These are phyloP conservation scores for Phaeosphaeriaceae sp. DNA, from an alignment of 2,329 filamentous ascomycete genomes.

Conservation along the genomic window DNA sequence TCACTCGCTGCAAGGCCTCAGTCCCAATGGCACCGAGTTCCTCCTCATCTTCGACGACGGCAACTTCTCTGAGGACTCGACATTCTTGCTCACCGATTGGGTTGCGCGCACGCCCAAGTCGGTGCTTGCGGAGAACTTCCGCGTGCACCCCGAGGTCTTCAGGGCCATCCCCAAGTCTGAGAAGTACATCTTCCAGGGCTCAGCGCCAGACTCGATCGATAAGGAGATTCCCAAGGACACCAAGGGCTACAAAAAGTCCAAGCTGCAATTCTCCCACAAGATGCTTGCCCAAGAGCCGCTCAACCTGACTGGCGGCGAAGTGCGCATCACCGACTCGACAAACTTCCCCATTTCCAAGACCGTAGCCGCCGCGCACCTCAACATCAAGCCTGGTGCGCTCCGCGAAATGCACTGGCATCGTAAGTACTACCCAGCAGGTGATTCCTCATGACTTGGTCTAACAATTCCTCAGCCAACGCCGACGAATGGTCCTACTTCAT, in stretches of 20 bases:
- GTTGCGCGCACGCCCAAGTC: conserved; percentile 75
- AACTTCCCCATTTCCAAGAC: conserved; percentile 79
- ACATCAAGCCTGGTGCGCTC: conserved; percentile 74
- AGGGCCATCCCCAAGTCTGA: conserved; percentile 69
- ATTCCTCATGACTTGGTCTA: neutral
- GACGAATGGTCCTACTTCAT: conserved; percentile 87
- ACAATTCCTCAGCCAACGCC: conserved; percentile 55
- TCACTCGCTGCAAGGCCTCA: conserved; percentile 77
- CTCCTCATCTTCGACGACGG: conserved; percentile 69
- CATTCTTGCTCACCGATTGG: conserved; percentile 77
- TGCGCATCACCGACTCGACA: conserved; percentile 76
- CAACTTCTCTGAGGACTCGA: conserved; percentile 68
- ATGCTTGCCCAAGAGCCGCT: conserved; percentile 74
- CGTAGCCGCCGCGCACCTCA: conserved; percentile 74
- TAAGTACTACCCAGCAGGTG: conserved; percentile 8
- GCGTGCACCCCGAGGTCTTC: conserved; percentile 74
- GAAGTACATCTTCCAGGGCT: conserved; percentile 81
- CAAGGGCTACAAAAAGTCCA: conserved; percentile 69
- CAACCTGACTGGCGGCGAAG: conserved; percentile 71
- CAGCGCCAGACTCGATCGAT: conserved; percentile 67
- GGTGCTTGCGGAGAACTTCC: conserved; percentile 77
- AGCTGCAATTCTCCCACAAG: conserved; percentile 72
- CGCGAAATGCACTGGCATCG: conserved; percentile 85
- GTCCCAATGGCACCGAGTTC: conserved; percentile 70
- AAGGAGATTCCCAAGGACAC: conserved; percentile 67